Base-by-base conservation (phyloP, 179 eudicot species). In the Actinidia chinensis region DNA sequence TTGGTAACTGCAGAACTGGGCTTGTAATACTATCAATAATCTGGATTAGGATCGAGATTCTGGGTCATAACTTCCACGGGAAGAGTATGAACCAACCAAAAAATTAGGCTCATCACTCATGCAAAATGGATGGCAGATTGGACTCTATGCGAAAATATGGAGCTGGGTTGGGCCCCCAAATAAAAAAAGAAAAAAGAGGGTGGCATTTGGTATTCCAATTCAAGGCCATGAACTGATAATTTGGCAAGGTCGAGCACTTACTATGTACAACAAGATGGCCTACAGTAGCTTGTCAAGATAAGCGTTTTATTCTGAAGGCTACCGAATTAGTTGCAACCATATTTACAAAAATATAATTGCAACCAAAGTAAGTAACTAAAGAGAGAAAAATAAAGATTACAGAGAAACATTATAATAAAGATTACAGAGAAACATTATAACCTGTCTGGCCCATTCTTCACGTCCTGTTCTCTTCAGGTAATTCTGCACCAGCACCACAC, bases 371-470 rank as follows among this genome's bases (percentile, higher is more conserved):
- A 47, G 7, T 8, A 6, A 28, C 42, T 23, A 43, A 47, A 52
- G 25, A 55, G 0, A 25, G 64, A 65, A 8, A 54, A 33, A 43
- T 54, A 4, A 18, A 42, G n/a, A n/a, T n/a, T n/a, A n/a, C n/a
- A n/a, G n/a, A n/a, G n/a, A n/a, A n/a, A n/a, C n/a, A n/a, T n/a
- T n/a, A n/a, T n/a, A n/a, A n/a, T n/a, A n/a, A n/a, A 74, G 52
- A 33, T 23, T 58, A 51, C 18, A 28, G 18, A 14, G 0, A 17
- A 76, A 55, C 46, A 66, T 11, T 59, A 48, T 71, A 54, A 95
- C 99, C 97, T 94, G 93, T 82, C 71, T 85, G 68, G 92, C 89
- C 98, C 99, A 95, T 78, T 87, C 90, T 56, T 84, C 93, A 79
- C 91, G 88, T 47, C 96, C 95, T 64, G 91, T 85, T 71, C 94